These are phyloP conservation scores for Panaeolus cyanescens DNA, from an alignment of 768 basidiomycete species.

Conservation along the genomic window DNA sequence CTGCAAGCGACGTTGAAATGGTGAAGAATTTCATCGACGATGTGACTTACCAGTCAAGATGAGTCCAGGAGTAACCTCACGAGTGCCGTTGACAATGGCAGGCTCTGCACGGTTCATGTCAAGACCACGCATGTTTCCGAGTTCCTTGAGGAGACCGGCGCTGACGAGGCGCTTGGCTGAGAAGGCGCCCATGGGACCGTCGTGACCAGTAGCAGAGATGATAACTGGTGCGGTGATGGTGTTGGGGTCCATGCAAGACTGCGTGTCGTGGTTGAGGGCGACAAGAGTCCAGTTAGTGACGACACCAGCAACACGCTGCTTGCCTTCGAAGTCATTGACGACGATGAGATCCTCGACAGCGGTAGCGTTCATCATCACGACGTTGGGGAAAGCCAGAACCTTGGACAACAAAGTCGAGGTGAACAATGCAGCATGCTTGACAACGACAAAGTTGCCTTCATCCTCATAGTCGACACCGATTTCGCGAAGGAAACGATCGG, in stretches of 20 bases:
- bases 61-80: slow-evolving; percentile 75
- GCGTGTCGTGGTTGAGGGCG: slow-evolving; percentile 68
- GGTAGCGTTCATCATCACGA: slow-evolving; percentile 77
- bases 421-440: slow-evolving; percentile 82
- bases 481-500: slow-evolving; percentile 68
- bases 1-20: slow-evolving; percentile 31
- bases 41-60: slow-evolving; percentile 64
- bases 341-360: slow-evolving; percentile 82
- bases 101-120: slow-evolving; percentile 86
- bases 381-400: slow-evolving; percentile 70
- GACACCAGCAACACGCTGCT: slow-evolving; percentile 54
- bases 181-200: slow-evolving; percentile 82
- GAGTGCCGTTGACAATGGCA: slow-evolving; percentile 75
- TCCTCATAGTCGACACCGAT: slow-evolving; percentile 77
- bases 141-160: slow-evolving; percentile 69
- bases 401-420: slow-evolving; percentile 75
- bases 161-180: slow-evolving; percentile 79
- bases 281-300: slow-evolving; percentile 57
- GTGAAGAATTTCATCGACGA: not conserved
- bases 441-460: slow-evolving; percentile 76
- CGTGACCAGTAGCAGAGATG: slow-evolving; percentile 74
- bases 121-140: slow-evolving; percentile 79
- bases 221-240: slow-evolving; percentile 80
- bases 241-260: slow-evolving; percentile 79
- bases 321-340: slow-evolving; percentile 53